Conservation (phyloP, 2,329 filamentous ascomycete genomes). For the Emmonsiellopsis sp. region DNA sequence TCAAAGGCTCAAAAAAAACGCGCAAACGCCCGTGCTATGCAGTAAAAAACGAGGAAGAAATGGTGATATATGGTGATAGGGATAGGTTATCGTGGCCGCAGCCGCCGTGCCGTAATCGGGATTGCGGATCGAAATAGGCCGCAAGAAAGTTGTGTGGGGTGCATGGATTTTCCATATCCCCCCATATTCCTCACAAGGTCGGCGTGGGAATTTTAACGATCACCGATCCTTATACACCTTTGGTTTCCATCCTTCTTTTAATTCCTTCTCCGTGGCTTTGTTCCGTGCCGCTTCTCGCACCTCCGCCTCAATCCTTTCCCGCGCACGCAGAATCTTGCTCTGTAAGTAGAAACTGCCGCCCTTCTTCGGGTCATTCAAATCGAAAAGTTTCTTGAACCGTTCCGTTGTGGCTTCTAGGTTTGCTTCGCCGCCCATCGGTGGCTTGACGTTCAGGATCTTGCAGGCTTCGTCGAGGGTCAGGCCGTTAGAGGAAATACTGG, state of each 20-base stretch:
- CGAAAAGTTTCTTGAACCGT: constrained; percentile 90
- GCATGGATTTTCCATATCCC: not conserved
- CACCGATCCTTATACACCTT: constrained; percentile 86
- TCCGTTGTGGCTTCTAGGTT: constrained; percentile 72
- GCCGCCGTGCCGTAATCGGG: not conserved
- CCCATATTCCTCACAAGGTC: not conserved
- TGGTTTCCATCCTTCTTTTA: constrained; percentile 82
- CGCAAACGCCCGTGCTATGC: constrained; percentile 1
- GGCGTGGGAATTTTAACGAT: constrained; percentile 8
- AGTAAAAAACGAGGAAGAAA: not conserved
- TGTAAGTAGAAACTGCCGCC: constrained; percentile 97
- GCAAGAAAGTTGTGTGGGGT: not conserved
- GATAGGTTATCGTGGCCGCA: not conserved
- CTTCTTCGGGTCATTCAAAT: constrained; percentile 87
- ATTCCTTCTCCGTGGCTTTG: constrained; percentile 64
- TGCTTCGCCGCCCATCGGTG: constrained; percentile 66
- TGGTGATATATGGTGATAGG: not conserved
- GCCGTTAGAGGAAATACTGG: constrained; percentile 55
- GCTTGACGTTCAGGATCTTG: constrained; percentile 92
- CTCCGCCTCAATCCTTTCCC: constrained; percentile 87
- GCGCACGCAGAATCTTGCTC: constrained; percentile 86
- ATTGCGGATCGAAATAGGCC: not conserved
- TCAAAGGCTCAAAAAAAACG: not conserved
- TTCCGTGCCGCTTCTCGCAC: constrained; percentile 62
- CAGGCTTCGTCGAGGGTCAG: constrained; percentile 94